These are phyloP conservation scores for Pistacia atlantica DNA, from an alignment of 345 rosid genomes.

Conservation along the genomic window DNA sequence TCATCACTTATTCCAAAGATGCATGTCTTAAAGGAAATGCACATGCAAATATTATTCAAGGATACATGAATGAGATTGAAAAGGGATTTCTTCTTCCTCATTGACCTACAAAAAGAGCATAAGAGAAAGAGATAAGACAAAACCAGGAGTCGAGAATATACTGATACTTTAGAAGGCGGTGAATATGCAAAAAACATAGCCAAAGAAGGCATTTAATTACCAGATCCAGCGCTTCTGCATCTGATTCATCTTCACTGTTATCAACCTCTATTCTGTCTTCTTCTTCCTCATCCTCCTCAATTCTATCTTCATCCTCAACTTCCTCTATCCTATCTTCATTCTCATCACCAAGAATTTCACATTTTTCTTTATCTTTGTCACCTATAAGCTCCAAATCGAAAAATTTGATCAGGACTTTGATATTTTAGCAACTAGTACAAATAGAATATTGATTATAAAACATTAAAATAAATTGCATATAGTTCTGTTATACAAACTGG, in stretches of 20 bases:
- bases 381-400: slow-evolving; percentile 28
- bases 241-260: slow-evolving; percentile 68
- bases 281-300: slow-evolving; percentile 50
- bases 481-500: neutral
- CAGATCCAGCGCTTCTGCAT: slow-evolving; percentile 56
- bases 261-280: slow-evolving; percentile 54
- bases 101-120: slow-evolving; percentile 45
- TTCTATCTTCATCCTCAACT: slow-evolving; percentile 43
- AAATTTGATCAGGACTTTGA: slow-evolving; percentile 12
- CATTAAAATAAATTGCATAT: neutral
- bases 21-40: slow-evolving; percentile 8
- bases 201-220: slow-evolving; percentile 36
- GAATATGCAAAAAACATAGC: slow-evolving; percentile 8
- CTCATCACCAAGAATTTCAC: slow-evolving; percentile 32
- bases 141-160: neutral
- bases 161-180: neutral
- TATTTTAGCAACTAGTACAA: neutral
- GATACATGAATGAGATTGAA: slow-evolving; percentile 69
- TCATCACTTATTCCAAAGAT: slow-evolving; percentile 3
- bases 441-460: neutral
- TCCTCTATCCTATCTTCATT: slow-evolving; percentile 50
- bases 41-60: slow-evolving; percentile 31
- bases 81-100: slow-evolving; percentile 54
- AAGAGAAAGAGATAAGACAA: slow-evolving; percentile 6
- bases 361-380: slow-evolving; percentile 41